phyloP scores from a whole-genome alignment of 1,139 yeast genomes.

The Yamadazyma siamensis region DNA sequence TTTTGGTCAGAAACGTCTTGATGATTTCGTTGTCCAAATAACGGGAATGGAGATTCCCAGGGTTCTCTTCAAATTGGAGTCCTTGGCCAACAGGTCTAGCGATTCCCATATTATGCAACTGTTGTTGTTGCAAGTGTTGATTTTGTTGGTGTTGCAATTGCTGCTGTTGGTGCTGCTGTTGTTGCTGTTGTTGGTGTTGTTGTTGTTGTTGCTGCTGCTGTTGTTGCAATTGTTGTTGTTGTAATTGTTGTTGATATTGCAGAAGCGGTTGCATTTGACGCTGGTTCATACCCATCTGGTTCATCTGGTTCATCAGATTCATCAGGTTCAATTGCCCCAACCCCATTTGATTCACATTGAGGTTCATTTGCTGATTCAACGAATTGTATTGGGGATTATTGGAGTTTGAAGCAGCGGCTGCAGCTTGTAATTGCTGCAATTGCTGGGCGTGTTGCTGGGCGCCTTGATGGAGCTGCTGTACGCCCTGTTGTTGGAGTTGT shows the following conservation, averaged over 20 bases:
- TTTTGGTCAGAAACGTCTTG: slow-evolving; percentile 42
- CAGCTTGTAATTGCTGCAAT: slow-evolving; percentile 20
- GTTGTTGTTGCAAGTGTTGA: slow-evolving; percentile 5
- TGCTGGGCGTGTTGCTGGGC: slow-evolving; percentile 13
- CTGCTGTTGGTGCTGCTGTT: slow-evolving; percentile 8
- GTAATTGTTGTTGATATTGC: slow-evolving; percentile 11
- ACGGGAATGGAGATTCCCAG: slow-evolving; percentile 13
- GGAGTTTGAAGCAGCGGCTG: slow-evolving; percentile 19
- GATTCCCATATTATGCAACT: too few species aligned
- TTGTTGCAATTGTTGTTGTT: slow-evolving; percentile 9
- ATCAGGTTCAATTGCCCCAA: slow-evolving; percentile 20
- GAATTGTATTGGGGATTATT: slow-evolving; percentile 22
- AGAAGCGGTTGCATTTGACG: slow-evolving; percentile 7
- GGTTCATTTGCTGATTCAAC: slow-evolving; percentile 19
- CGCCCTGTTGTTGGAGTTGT: slow-evolving; percentile 21
- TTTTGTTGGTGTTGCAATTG: slow-evolving; percentile 10
- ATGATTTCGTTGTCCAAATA: slow-evolving; percentile 45
- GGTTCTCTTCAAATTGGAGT: slow-evolving; percentile 14
- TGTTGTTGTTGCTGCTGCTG: slow-evolving; percentile 5
- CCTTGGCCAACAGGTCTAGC: slow-evolving; percentile 6
- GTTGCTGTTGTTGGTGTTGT: slow-evolving; percentile 5
- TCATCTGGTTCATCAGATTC: slow-evolving; percentile 13
- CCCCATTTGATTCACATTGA: slow-evolving; percentile 3
- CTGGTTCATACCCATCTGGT: slow-evolving; percentile 12
- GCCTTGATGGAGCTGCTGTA: slow-evolving; percentile 6